These are phyloP conservation scores for Rhizopogon vinicolor DNA, from an alignment of 768 basidiomycete genomes.

Conservation along the genomic window DNA sequence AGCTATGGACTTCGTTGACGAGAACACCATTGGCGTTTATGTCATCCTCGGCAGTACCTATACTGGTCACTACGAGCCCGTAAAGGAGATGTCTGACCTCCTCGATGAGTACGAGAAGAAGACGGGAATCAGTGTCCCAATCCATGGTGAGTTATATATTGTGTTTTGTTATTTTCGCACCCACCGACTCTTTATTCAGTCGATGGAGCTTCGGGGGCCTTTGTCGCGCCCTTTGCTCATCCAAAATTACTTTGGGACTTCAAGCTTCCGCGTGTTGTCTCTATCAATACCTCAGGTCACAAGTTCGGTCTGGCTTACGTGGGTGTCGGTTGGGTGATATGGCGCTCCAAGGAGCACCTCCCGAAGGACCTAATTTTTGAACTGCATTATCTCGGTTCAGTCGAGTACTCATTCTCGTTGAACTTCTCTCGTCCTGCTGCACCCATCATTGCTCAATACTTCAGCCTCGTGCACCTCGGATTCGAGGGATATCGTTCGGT, in stretches of 20 bases:
- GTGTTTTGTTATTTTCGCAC: constrained; percentile 18
- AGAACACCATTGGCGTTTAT: constrained; percentile 70
- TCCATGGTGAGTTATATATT: constrained; percentile 28
- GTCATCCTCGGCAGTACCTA: constrained; percentile 55
- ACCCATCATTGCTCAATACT: constrained; percentile 59
- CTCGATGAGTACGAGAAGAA: constrained; percentile 52
- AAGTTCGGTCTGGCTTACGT: constrained; percentile 56
- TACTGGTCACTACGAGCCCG: constrained; percentile 69
- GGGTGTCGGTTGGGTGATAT: constrained; percentile 63
- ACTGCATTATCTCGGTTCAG: constrained; percentile 44
- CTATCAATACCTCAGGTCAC: constrained; percentile 58
- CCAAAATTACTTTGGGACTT: constrained; percentile 59
- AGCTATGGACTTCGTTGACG: constrained; percentile 62
- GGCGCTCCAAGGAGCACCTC: constrained; percentile 50
- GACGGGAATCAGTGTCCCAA: constrained; percentile 40
- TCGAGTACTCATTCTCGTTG: constrained; percentile 74
- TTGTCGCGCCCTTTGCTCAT: constrained; percentile 57
- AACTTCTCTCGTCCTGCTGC: constrained; percentile 61
- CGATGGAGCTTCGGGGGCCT: constrained; percentile 58
- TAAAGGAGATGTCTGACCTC: constrained; percentile 78
- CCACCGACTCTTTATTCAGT: constrained; percentile 23
- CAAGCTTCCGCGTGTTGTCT: constrained; percentile 52
- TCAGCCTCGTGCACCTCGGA: constrained; percentile 59
- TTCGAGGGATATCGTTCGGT: constrained; percentile 48
- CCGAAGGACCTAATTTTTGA: constrained; percentile 72